Percentiles rank a stretch among this genome's conserved stretches.
Evolutionary conservation across 2,329 filamentous ascomycete genomes (phyloP).

Genomic region (Amauroascus niger): DNA sequence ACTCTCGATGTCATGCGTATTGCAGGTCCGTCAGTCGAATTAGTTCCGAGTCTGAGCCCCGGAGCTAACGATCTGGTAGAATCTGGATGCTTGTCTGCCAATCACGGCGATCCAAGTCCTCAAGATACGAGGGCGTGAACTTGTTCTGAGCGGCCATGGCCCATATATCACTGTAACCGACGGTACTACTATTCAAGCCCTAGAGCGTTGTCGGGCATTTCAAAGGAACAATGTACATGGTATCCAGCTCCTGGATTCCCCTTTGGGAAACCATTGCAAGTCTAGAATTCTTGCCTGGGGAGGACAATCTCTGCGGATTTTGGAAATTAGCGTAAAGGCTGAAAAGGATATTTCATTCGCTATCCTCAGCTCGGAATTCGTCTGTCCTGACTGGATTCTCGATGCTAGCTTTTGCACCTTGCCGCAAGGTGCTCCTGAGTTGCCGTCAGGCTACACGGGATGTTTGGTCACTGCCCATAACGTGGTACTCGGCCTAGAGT

Average conservation of each 20-base stretch:
- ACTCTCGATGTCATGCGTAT: slow-evolving; percentile 17
- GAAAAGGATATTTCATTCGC: slow-evolving; percentile 20
- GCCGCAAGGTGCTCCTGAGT: slow-evolving; percentile 20
- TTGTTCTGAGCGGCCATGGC: slow-evolving; percentile 35
- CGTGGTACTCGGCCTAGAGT: slow-evolving; percentile 52
- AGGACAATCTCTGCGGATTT: slow-evolving; percentile 45
- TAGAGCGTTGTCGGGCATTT: slow-evolving; percentile 27
- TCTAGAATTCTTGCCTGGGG: slow-evolving; percentile 56
- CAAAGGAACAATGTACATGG: slow-evolving; percentile 34
- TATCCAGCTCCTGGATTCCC: slow-evolving; percentile 22
- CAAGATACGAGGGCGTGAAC: slow-evolving; percentile 20
- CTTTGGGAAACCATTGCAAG: slow-evolving; percentile 15
- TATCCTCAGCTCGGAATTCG: slow-evolving; percentile 34
- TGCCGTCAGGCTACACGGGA: slow-evolving; percentile 33
- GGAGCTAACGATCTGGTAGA: slow-evolving; percentile 21
- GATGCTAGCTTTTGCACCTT: slow-evolving; percentile 48
- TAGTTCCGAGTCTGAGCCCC: background rate
- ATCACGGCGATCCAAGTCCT: slow-evolving; percentile 34
- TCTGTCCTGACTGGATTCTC: slow-evolving; percentile 66
- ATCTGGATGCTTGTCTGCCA: slow-evolving; percentile 36
- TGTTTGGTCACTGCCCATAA: slow-evolving; percentile 80
- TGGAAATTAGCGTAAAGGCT: slow-evolving; percentile 23
- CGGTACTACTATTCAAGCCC: slow-evolving; percentile 24
- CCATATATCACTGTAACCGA: slow-evolving; percentile 29
- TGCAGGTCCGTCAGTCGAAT: slow-evolving; percentile 14